Base-by-base conservation (phyloP, 441 rosid species). In the Mallotus repandus region DNA sequence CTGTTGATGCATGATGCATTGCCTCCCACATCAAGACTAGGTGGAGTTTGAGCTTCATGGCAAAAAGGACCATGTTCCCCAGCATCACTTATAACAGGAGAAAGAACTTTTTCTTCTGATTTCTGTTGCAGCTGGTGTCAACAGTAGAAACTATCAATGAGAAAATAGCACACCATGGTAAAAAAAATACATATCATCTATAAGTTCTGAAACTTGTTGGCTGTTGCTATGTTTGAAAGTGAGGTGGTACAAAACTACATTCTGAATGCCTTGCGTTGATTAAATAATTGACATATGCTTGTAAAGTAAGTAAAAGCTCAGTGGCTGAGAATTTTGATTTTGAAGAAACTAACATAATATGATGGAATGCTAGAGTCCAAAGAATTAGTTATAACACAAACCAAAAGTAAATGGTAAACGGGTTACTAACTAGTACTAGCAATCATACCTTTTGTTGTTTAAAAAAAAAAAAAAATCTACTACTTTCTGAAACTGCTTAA, bases 31-130 rank as follows among this genome's bases (percentile, higher is more conserved):
- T 79, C 76, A 76, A 48, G 74, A 45, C 50, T 81, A 41, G 58
- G 21, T 76, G 93, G 89, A 77, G 85, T 88, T 80, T 84, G 86
- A 80, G 77, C 76, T 71, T 88, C 91, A 64, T 69, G 76, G 79
- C 74, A 55, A 46, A 54, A 19, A 53, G 78, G 77, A 75, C 79
- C 80, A 74, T 75, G 58, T 71, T 56, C 78, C 76, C 53, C 84
- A 74, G 65, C 74, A 16, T 50, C 77, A 69, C 81, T 70, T 78
- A 81, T 78, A 65, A 71, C 66, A 74, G 84, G 81, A 38, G n/a
- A 68, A 25, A 69, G 21, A 29, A 29, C 53, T 61, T 80, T 77
- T 57, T 69, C 82, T 69, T 84, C 84, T 76, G 55, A 64, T 77
- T 73, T 75, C 83, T 81, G 81, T 73, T 76, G 66, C 43, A 19